Conservation (phyloP, 2,329 filamentous ascomycete species). For the Colletotrichum nymphaeae region DNA sequence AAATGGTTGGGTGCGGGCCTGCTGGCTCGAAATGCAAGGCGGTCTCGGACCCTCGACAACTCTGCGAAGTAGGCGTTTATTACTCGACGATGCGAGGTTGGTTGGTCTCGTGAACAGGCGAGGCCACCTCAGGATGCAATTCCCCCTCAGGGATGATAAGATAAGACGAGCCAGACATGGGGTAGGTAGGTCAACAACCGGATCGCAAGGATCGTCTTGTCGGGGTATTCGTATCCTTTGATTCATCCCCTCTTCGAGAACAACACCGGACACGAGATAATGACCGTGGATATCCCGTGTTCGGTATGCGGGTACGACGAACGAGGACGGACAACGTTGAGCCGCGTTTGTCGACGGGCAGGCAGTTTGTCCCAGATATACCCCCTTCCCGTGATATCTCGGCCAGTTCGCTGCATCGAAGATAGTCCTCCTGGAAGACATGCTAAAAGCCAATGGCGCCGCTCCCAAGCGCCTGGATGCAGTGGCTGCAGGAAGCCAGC, state of each 20-base stretch:
- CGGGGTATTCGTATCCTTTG: constrained; percentile 22
- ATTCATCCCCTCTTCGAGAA: not conserved
- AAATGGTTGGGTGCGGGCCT: not conserved
- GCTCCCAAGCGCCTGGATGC: constrained; percentile 12
- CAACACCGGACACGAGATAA: not conserved
- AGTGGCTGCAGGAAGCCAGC: constrained; percentile 22
- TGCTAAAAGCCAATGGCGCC: constrained; percentile 5
- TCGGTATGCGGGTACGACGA: not conserved
- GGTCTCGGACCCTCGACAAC: constrained; percentile 3
- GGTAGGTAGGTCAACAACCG: not conserved
- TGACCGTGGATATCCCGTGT: not conserved
- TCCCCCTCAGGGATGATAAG: constrained; percentile 25
- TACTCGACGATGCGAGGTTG: constrained; percentile 6
- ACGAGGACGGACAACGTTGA: not conserved
- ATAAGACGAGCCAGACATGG: constrained; percentile 16
- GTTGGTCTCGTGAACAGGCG: constrained; percentile 21
- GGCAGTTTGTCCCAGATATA: not conserved
- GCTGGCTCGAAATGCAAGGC: constrained; percentile 18
- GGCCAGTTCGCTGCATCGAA: not conserved
- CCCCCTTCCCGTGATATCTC: not conserved
- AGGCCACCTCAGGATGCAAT: constrained; percentile 4
- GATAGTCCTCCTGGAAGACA: not conserved
- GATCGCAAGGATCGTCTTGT: constrained; percentile 2
- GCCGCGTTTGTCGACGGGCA: not conserved
- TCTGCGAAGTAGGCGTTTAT: not conserved